phyloP scores from a whole-genome alignment of 176 grass and related monocot species.

The Tillandsia leiboldiana region DNA sequence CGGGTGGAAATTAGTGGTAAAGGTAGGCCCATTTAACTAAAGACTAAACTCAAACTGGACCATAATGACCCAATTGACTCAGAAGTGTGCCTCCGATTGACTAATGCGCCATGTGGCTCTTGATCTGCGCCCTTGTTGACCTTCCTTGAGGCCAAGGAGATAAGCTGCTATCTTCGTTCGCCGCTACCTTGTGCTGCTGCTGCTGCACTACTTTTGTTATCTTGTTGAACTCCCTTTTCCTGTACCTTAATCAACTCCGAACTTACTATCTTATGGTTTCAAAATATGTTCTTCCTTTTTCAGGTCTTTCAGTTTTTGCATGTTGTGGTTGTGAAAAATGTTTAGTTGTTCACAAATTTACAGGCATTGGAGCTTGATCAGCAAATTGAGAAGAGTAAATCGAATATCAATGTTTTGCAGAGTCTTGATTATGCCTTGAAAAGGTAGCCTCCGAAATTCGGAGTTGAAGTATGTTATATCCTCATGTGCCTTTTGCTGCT shows the following conservation, averaged over 20 bases:
- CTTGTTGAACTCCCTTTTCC: neutral
- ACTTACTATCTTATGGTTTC: neutral
- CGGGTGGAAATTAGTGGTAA: no score
- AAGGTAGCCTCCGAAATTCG: slow-evolving; percentile 30
- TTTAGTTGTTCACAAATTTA: slow-evolving; percentile 1
- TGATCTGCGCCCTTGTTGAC: no score
- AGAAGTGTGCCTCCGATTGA: no score
- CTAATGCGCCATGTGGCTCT: no score
- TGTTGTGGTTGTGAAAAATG: slow-evolving; percentile 4
- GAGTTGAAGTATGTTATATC: neutral
- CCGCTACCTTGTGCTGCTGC: no score
- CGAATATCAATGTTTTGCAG: slow-evolving; percentile 38
- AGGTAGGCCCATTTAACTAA: no score
- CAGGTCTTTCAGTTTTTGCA: neutral
- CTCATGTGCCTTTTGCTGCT: slow-evolving; percentile 6
- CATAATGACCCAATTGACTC: no score
- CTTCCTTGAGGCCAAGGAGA: no score
- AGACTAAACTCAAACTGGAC: no score
- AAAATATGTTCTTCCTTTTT: slow-evolving; percentile 3
- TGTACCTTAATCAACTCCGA: neutral
- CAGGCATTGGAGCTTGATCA: slow-evolving; percentile 46
- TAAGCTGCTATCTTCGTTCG: no score
- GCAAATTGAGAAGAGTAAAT: slow-evolving; percentile 39
- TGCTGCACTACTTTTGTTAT: no score
- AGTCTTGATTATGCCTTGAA: slow-evolving; percentile 28